phyloP scores from a whole-genome alignment of 2,329 filamentous ascomycete genomes.

The Penicillium crustosum region DNA sequence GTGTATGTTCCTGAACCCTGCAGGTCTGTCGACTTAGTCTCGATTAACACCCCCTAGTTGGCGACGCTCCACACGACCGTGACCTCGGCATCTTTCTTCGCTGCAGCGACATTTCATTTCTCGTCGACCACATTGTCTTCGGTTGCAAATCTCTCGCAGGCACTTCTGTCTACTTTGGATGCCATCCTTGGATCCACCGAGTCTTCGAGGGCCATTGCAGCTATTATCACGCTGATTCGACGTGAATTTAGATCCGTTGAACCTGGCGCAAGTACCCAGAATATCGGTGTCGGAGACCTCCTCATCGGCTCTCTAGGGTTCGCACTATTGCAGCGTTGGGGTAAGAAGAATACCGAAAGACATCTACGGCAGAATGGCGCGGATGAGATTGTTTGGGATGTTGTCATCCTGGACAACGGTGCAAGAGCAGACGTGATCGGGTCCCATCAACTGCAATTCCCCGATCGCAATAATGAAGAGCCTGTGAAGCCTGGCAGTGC shows the following conservation, averaged over 20 bases:
- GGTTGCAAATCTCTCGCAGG: slow-evolving; percentile 44
- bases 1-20: slow-evolving; percentile 35
- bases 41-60: slow-evolving; percentile 35
- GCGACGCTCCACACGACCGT: slow-evolving; percentile 46
- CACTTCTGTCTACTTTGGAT: slow-evolving; percentile 47
- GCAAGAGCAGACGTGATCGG: slow-evolving; percentile 48
- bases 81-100: slow-evolving; percentile 49
- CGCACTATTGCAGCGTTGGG: slow-evolving; percentile 49
- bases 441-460: slow-evolving; percentile 38
- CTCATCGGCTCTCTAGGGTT: slow-evolving; percentile 47
- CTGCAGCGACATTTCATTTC: slow-evolving; percentile 48
- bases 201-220: slow-evolving; percentile 49
- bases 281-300: slow-evolving; percentile 46
- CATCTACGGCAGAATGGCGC: slow-evolving; percentile 42
- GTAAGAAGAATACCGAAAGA: slow-evolving; percentile 45
- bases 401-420: slow-evolving; percentile 50
- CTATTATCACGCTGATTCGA: slow-evolving; percentile 49
- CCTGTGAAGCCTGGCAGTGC: slow-evolving; percentile 52
- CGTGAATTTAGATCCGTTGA: slow-evolving; percentile 45
- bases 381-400: slow-evolving; percentile 49
- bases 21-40: slow-evolving; percentile 1
- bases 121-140: slow-evolving; percentile 47
- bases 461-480: slow-evolving; percentile 44
- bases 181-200: slow-evolving; percentile 51
- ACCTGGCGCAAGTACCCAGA: slow-evolving; percentile 31